A percentile compares a stretch with the other conserved stretches of the same genome.
These are phyloP conservation scores for Ceratopteris richardii DNA, from an alignment of 75 land plant species.

Conservation along the genomic window DNA sequence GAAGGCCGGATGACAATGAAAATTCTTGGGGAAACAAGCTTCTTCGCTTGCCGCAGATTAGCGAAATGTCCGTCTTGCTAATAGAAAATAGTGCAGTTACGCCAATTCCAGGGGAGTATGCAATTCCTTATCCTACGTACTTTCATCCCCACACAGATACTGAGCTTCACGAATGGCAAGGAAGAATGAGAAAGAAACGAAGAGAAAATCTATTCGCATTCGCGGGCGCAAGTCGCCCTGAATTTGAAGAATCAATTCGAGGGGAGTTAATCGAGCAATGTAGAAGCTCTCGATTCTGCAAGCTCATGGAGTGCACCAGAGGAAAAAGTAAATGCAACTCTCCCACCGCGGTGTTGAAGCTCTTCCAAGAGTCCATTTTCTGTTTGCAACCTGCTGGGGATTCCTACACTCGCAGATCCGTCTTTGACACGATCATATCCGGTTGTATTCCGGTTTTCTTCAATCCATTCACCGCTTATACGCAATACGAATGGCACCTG, in stretches of 20 bases:
- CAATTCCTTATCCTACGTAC: conserved; percentile 14
- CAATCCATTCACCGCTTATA: background rate
- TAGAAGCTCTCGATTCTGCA: background rate
- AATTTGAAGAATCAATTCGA: background rate
- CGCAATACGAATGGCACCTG: conserved; percentile 21
- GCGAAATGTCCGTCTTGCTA: conserved; percentile 1
- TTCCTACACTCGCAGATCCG: conserved; percentile 7
- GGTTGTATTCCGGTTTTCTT: conserved; percentile 20
- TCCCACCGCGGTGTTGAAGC: conserved; percentile 17
- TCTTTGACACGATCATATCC: conserved; percentile 10
- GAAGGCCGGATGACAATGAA: background rate
- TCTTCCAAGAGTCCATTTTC: conserved; percentile 15
- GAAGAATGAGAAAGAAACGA: conserved; percentile 1
- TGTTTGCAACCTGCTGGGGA: conserved; percentile 16
- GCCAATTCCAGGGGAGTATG: background rate
- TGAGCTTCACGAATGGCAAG: conserved; percentile 19
- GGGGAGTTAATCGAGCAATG: conserved; percentile 13
- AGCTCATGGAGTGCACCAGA: conserved; percentile 8
- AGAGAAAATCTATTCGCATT: conserved; percentile 17
- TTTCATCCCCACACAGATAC: conserved; percentile 7
- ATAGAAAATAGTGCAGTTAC: conserved; percentile 10
- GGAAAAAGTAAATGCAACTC: conserved; percentile 6
- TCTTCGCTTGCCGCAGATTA: background rate
- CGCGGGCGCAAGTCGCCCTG: conserved; percentile 27
- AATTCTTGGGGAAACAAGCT: conserved; percentile 9